These are phyloP conservation scores for Dothideomycetidae sp. DNA, from an alignment of 2,329 filamentous ascomycete species.

Conservation along the genomic window DNA sequence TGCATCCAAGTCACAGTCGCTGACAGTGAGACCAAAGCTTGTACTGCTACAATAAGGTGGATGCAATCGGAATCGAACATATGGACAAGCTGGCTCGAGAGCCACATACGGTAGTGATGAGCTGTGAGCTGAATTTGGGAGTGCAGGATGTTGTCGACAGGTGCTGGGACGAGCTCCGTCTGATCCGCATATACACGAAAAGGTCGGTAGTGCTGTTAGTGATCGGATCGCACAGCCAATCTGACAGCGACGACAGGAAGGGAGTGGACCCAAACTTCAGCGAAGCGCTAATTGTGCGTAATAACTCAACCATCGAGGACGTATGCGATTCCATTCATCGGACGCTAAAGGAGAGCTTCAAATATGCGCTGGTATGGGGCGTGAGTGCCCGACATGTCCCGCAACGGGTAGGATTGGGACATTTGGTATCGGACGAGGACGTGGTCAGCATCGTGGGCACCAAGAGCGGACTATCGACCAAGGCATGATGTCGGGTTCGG, in stretches of 20 bases:
- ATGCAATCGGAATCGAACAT: conserved; percentile 84
- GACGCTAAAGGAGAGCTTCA: conserved; percentile 94
- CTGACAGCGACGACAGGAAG: conserved; percentile 42
- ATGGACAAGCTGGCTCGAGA: conserved; percentile 84
- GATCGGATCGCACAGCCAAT: no score
- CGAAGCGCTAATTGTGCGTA: conserved; percentile 86
- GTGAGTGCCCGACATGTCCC: conserved; percentile 90
- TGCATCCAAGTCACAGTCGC: no score
- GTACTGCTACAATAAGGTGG: conserved; percentile 99
- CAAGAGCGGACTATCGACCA: conserved; percentile 23
- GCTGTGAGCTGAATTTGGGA: conserved; percentile 86
- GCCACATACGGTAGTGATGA: conserved; percentile 91
- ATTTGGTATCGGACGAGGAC: conserved; percentile 59
- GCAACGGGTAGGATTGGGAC: conserved; percentile 75
- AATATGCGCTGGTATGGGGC: conserved; percentile 96
- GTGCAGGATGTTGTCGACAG: conserved; percentile 86
- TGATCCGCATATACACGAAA: conserved; percentile 95
- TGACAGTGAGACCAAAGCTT: conserved; percentile 44
- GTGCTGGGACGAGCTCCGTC: conserved; percentile 81
- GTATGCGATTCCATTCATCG: conserved; percentile 93
- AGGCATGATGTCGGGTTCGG: no score
- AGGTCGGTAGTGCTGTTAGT: conserved; percentile 28
- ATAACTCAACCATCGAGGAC: conserved; percentile 81
- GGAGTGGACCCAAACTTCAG: conserved; percentile 76
- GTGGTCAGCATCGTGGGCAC: conserved; percentile 49